A percentile compares a stretch with the other conserved stretches of the same genome.
These are phyloP conservation scores for Boeremia lycopersici DNA, from an alignment of 2,329 filamentous ascomycete genomes.

Conservation along the genomic window DNA sequence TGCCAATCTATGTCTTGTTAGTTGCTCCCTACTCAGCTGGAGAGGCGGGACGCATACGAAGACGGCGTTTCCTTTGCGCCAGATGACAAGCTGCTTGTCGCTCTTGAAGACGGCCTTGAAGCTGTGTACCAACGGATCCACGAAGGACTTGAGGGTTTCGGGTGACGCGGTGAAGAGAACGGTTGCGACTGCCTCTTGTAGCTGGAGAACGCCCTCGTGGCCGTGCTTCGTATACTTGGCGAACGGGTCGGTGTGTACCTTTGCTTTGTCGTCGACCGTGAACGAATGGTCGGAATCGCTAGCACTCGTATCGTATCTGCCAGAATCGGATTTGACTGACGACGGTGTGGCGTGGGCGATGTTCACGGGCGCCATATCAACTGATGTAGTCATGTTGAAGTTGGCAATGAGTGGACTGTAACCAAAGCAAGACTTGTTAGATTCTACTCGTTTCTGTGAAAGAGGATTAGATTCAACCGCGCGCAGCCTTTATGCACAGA, in stretches of 20 bases:
- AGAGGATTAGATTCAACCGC: background rate
- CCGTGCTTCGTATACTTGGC: conserved; percentile 3
- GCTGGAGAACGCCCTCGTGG: background rate
- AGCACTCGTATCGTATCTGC: background rate
- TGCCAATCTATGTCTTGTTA: conserved; percentile 17
- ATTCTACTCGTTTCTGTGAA: background rate
- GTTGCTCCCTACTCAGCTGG: background rate
- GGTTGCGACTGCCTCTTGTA: conserved; percentile 26
- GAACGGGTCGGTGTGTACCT: conserved; percentile 20
- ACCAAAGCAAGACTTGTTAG: background rate
- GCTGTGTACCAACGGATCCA: conserved; percentile 14
- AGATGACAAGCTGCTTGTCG: conserved; percentile 22
- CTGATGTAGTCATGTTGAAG: background rate
- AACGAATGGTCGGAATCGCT: background rate
- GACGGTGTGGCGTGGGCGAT: background rate
- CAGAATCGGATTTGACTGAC: background rate
- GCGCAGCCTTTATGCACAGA: background rate
- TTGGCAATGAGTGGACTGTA: background rate
- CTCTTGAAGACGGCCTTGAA: conserved; percentile 25
- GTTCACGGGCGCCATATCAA: background rate
- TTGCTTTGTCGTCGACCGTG: background rate
- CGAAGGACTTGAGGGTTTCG: conserved; percentile 8
- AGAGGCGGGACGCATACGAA: conserved; percentile 7
- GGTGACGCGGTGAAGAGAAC: conserved; percentile 18
- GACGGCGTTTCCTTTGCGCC: conserved; percentile 28